Conservation (phyloP, 2,329 filamentous ascomycete species). For the Phialophora expanda region DNA sequence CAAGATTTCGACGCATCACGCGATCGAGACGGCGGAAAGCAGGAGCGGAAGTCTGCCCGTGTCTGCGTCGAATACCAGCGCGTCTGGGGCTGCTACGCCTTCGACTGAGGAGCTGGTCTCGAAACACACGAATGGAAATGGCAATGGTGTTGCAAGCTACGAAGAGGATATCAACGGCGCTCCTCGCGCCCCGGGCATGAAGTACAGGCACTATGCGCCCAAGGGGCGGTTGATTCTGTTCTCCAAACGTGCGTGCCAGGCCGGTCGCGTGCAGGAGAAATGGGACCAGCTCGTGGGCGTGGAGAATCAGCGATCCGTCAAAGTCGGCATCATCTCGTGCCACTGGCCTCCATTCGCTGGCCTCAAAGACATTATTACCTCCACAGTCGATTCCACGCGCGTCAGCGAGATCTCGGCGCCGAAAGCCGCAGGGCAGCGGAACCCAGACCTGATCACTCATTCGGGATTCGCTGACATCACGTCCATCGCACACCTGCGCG, state of each 20-base stretch:
- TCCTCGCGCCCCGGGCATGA: slow-evolving; percentile 94
- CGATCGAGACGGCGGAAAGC: not conserved
- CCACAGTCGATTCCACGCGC: not conserved
- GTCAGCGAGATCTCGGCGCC: not conserved
- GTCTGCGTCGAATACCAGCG: not conserved
- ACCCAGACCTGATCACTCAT: slow-evolving; percentile 4
- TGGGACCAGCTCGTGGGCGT: slow-evolving; percentile 29
- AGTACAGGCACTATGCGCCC: slow-evolving; percentile 97
- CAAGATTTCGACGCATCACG: slow-evolving; percentile 48
- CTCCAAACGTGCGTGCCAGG: slow-evolving; percentile 43
- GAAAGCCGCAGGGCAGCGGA: not conserved
- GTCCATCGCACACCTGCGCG: slow-evolving; percentile 3
- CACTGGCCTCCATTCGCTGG: slow-evolving; percentile 41
- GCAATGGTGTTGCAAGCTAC: slow-evolving; percentile 14
- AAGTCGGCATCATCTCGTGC: slow-evolving; percentile 41
- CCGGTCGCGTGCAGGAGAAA: slow-evolving; percentile 23
- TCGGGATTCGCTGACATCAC: slow-evolving; percentile 20
- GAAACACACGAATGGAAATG: not conserved
- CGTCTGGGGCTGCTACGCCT: slow-evolving; percentile 7
- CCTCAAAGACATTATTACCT: slow-evolving; percentile 7
- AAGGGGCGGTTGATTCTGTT: slow-evolving; percentile 84
- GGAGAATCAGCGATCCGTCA: slow-evolving; percentile 46
- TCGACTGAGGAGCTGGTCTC: not conserved
- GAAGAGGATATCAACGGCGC: slow-evolving; percentile 43
- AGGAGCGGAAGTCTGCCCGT: not conserved